Conservation (phyloP, 2,329 filamentous ascomycete species). For the Triangularia setosa region DNA sequence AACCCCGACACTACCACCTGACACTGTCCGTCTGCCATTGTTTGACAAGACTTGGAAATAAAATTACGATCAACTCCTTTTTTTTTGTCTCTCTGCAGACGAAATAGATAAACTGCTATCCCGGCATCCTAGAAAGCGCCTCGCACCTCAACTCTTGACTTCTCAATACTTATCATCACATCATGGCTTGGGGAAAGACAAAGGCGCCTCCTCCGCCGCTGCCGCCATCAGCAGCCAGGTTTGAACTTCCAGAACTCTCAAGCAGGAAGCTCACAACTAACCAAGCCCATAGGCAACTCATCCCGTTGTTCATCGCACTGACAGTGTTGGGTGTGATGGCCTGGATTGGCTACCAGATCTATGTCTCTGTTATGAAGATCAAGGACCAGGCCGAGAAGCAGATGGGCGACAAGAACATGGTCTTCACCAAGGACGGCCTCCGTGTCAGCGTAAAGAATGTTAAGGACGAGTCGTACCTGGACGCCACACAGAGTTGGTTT, state of each 20-base stretch:
- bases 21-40: background rate
- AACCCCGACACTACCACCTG: background rate
- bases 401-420: constrained; percentile 72
- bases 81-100: background rate
- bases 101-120: background rate
- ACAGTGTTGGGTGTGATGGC: constrained; percentile 52
- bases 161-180: background rate
- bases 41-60: background rate
- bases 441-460: constrained; percentile 68
- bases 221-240: constrained; percentile 14
- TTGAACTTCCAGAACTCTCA: background rate
- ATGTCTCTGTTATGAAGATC: constrained; percentile 63
- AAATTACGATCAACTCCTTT: background rate
- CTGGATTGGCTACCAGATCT: constrained; percentile 70
- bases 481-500: constrained; percentile 65
- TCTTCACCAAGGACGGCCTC: constrained; percentile 71
- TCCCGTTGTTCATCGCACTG: constrained; percentile 65
- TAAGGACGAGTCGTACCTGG: constrained; percentile 66
- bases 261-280: background rate
- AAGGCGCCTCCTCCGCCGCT: constrained; percentile 1
- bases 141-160: background rate
- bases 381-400: constrained; percentile 61
- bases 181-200: constrained; percentile 18
- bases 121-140: background rate
- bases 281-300: constrained; percentile 45